Percentiles rank a stretch among this genome's conserved stretches.
Evolutionary conservation across 345 rosid species (phyloP).

Genomic region (Ceriops tagal): DNA sequence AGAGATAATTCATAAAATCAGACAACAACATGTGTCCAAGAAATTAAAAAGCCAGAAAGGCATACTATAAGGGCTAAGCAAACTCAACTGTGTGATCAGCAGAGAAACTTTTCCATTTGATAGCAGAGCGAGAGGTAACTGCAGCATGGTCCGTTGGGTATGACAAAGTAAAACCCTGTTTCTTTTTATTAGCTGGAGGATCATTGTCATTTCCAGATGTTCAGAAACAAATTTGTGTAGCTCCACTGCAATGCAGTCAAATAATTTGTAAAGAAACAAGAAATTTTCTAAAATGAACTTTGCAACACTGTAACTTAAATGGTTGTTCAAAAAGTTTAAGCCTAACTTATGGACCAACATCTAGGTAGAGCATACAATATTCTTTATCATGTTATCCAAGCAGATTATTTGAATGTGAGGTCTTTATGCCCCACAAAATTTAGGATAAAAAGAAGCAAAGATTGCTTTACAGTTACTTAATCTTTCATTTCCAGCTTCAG

Average conservation of each 20-base stretch:
- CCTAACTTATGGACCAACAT: too few relatives aligned
- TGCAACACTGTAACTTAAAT: neutral
- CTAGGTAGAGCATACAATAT: too few relatives aligned
- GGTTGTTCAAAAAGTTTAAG: neutral
- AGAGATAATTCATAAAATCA: neutral
- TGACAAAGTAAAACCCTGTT: constrained; percentile 47
- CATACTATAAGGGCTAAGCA: neutral
- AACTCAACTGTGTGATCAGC: constrained; percentile 38
- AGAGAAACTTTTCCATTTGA: constrained; percentile 42
- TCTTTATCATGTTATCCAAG: too few relatives aligned
- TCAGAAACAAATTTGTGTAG: constrained; percentile 39
- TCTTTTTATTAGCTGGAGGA: constrained; percentile 19
- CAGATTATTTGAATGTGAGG: too few relatives aligned
- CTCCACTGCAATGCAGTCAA: constrained; percentile 43
- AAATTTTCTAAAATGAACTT: neutral
- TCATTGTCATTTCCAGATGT: constrained; percentile 28
- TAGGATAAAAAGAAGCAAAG: too few relatives aligned
- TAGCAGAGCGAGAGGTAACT: constrained; percentile 31
- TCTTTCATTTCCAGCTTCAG: constrained; percentile 16
- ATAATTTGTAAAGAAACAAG: constrained; percentile 34
- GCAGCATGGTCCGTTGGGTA: constrained; percentile 34
- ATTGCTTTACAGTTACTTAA: neutral
- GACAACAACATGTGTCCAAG: neutral
- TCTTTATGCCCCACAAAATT: too few relatives aligned
- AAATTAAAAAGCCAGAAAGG: neutral